phyloP scores from a whole-genome alignment of 2,329 filamentous ascomycete species.

The Fusarium paranaense region DNA sequence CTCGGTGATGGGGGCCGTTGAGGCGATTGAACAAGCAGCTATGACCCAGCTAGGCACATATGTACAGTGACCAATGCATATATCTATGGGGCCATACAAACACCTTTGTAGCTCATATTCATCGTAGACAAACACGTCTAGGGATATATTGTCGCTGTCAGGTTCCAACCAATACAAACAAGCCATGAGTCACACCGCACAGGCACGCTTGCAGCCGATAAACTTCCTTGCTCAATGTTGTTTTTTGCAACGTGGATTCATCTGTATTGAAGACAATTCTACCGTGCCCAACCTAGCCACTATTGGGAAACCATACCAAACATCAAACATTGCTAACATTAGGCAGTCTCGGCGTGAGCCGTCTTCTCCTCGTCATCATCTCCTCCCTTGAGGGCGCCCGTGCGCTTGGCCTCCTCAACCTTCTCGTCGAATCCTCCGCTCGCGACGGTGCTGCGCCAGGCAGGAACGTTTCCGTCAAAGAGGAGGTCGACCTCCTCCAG shows the following conservation, averaged over 20 bases:
- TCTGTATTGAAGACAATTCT: no score
- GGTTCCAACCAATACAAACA: no score
- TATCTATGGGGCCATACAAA: no score
- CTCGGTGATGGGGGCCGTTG: background rate
- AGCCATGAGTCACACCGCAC: no score
- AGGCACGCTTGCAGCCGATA: background rate
- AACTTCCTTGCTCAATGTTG: background rate
- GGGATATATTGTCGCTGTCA: background rate
- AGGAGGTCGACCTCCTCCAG: slow-evolving; percentile 40
- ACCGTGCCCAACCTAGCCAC: no score
- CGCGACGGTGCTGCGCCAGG: slow-evolving; percentile 35
- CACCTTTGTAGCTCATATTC: background rate
- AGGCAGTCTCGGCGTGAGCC: slow-evolving; percentile 36
- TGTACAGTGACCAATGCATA: background rate
- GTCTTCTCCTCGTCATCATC: slow-evolving; percentile 27
- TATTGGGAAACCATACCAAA: no score
- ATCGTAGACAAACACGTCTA: background rate
- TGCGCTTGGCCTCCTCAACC: slow-evolving; percentile 35
- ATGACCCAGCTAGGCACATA: background rate
- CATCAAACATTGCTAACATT: background rate
- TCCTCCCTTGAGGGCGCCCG: slow-evolving; percentile 29
- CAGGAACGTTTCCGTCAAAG: slow-evolving; percentile 37
- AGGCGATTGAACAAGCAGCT: background rate
- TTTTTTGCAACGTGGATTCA: background rate
- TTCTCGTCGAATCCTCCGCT: slow-evolving; percentile 25